Evolutionary conservation across 2,329 filamentous ascomycete species (phyloP), one percentile per base, ranked within the genome.

Genomic region (Juglanconis sp.): DNA sequence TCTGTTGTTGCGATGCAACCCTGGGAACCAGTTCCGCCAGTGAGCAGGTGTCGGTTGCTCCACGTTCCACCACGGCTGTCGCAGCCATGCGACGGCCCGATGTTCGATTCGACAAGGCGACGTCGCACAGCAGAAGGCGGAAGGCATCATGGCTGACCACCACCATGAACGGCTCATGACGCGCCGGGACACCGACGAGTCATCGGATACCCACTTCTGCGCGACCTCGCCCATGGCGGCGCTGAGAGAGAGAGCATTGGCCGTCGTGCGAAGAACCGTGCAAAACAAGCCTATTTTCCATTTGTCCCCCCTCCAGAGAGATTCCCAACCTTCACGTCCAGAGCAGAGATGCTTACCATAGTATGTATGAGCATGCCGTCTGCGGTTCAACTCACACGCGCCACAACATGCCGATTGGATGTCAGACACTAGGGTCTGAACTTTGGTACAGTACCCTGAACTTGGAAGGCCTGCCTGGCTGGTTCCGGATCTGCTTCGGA

Each of bases 221-320:
- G 35, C 46, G 4, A 10, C 17, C 44, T 30, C 11, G 4, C 44
- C 46, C n/a, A 31, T n/a, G 24, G 46, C 46, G 46, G 46, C 7
- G 46, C 46, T 48, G 46, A 13, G 24, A n/a, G 46, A 13, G 24
- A n/a, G 4, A 13, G 17, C 24, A 48, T 48, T 54, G 32, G 8
- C 44, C 32, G 13, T 44, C 30, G 6, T 17, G 17, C 40, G 9
- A 35, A 48, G 17, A 48, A 31, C 4, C 9, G 15, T 17, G 46
- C 44, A 49, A 56, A 63, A 60, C 48, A 61, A 62, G 46, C 58
- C 42, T 57, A 56, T 40, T 38, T 53, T 50, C 30, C 51, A 40
- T 40, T 47, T 55, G 53, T 48, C 40, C 31, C 32, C 51, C 46
- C 48, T 32, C 42, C 24, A 42, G 53, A 53, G 42, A 48, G 46